phyloP scores from a whole-genome alignment of 768 basidiomycete species.

The Mycena leptocephala region DNA sequence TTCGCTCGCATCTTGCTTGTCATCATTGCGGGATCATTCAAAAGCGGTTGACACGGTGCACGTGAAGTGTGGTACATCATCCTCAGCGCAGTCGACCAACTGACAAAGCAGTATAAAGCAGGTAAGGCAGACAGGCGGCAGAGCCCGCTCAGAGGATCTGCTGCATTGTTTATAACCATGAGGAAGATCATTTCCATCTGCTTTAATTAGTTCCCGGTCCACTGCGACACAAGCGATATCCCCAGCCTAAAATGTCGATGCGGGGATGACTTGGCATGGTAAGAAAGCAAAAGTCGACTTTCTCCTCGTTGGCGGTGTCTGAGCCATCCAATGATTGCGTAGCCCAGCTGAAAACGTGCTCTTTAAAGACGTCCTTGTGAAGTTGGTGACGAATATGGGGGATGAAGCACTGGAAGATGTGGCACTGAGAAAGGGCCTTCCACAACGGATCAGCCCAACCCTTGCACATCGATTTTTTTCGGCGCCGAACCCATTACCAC shows the following conservation, averaged over 20 bases:
- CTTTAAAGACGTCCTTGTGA: constrained; percentile 66
- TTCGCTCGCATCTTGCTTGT: too few relatives aligned
- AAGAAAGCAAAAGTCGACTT: constrained; percentile 54
- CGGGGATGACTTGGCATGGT: constrained; percentile 45
- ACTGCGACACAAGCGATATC: constrained; percentile 51
- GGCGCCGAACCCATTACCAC: too few relatives aligned
- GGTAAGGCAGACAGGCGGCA: too few relatives aligned
- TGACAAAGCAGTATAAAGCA: too few relatives aligned
- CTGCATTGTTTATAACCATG: constrained; percentile 41
- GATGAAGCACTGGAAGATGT: constrained; percentile 59
- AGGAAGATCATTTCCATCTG: constrained; percentile 48
- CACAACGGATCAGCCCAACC: constrained; percentile 55
- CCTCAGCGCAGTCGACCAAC: too few relatives aligned
- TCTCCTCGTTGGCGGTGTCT: constrained; percentile 43
- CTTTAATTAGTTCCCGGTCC: constrained; percentile 55
- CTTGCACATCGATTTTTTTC: constrained; percentile 31
- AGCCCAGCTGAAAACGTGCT: constrained; percentile 58
- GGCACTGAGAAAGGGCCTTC: constrained; percentile 54
- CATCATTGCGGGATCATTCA: too few relatives aligned
- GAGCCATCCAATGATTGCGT: constrained; percentile 26
- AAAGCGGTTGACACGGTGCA: too few relatives aligned
- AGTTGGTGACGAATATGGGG: constrained; percentile 66
- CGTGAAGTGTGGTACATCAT: too few relatives aligned
- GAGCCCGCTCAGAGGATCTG: too few relatives aligned
- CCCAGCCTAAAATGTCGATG: constrained; percentile 53